Base-by-base conservation (phyloP, 2,329 filamentous ascomycete genomes). In the Zopfia rhizophila region DNA sequence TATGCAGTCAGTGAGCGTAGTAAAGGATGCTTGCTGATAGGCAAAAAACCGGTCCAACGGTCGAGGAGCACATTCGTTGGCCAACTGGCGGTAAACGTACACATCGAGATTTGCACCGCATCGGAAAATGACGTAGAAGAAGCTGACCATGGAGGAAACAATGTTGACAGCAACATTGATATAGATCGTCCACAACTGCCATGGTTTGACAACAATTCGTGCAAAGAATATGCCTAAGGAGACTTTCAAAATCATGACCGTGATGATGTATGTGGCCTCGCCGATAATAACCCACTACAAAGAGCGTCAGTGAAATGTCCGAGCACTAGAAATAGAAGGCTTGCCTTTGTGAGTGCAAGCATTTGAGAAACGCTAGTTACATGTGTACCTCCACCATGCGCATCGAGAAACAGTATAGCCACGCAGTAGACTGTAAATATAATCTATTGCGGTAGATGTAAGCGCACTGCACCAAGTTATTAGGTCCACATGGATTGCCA, bases 41-140 rank as follows among this genome's bases (percentile, higher is more conserved):
- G 77, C 79, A 28, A 85, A 72, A 43, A 71, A 76, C 39, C 81
- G 78, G 35, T 87, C 75, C 37, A 80, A 64, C 4, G 72, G 61
- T 8, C 67, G 62, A n/a, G 67, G 53, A 21, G 78, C 63, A 46
- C 79, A 82, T 12, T 66, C 53, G 7, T 73, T 66, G 10, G 65
- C 38, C 0, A 68, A 38, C 7, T 68, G 73, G 18, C 65, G 56
- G 3, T 72, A 37, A 0, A 60, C 58, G 24, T 70, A 72, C 10
- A 53, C 12, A 10, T 66, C 52, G 7, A 68, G 42, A 18, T 66
- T 48, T 1, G 58, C 13, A 2, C 68, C 67, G 58, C 82, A 84
- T 63, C 83, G 76, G 33, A 83, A 75, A 10, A 80, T 65, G 38
- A 76, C 63, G 45, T 82, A 73, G 56, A 83, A 78, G 61, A 79